These are phyloP conservation scores for Cutaneotrichosporon cutaneum DNA, from an alignment of 1,284 basidiomycete species.

Conservation along the genomic window DNA sequence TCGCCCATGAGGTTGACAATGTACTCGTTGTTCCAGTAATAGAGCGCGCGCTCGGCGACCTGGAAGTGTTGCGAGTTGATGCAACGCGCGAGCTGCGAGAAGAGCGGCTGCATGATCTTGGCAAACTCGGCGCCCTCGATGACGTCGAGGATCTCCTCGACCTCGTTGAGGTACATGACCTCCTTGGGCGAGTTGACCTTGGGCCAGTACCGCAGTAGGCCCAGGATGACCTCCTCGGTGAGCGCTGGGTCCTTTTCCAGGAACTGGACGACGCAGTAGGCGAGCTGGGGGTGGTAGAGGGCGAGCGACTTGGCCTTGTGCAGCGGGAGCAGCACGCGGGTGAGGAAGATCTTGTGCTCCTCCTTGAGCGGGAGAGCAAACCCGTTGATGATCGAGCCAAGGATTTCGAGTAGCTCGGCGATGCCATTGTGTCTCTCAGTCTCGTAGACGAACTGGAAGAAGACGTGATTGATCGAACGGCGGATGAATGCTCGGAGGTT, in stretches of 20 bases:
- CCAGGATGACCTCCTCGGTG: slow-evolving; percentile 93
- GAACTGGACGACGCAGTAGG: slow-evolving; percentile 99
- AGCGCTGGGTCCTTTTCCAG: slow-evolving; percentile 91
- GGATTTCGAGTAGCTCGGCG: slow-evolving; percentile 95
- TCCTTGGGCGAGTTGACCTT: slow-evolving; percentile 99
- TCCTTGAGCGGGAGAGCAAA: slow-evolving; percentile 98
- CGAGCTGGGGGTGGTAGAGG: slow-evolving; percentile 96
- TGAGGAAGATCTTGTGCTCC: slow-evolving; percentile 98
- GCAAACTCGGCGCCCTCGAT: slow-evolving; percentile 96
- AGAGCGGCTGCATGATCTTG: slow-evolving; percentile 91
- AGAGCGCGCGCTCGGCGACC: slow-evolving; percentile 86
- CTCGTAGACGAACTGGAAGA: slow-evolving; percentile 99
- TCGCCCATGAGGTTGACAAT: slow-evolving; percentile 99
- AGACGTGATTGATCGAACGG: slow-evolving; percentile 98
- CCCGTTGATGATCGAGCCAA: slow-evolving; percentile 99
- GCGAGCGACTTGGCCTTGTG: slow-evolving; percentile 98
- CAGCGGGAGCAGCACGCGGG: slow-evolving; percentile 89
- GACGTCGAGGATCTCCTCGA: slow-evolving; percentile 98
- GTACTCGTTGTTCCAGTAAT: slow-evolving; percentile 99
- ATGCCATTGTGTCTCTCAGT: slow-evolving; percentile 99
- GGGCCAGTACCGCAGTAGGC: slow-evolving; percentile 95
- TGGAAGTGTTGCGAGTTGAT: slow-evolving; percentile 98
- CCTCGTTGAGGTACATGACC: slow-evolving; percentile 99
- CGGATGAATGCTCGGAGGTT: slow-evolving; percentile 98
- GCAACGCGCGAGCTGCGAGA: slow-evolving; percentile 92